These are phyloP conservation scores for Kodamaea jinghongensis DNA, from an alignment of 805 yeast genomes.

Conservation along the genomic window DNA sequence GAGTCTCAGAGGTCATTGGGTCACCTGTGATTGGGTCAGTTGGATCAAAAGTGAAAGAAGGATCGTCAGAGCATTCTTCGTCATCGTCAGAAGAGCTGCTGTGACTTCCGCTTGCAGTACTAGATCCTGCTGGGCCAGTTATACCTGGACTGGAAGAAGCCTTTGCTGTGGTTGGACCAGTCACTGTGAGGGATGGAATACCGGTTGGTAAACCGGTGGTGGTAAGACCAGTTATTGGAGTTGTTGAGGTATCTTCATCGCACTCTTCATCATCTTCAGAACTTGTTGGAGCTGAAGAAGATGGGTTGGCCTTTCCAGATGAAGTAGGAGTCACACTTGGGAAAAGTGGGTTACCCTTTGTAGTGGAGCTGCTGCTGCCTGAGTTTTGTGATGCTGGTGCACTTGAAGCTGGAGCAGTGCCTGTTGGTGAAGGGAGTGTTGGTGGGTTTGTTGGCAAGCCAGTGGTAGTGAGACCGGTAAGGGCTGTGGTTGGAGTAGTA, in stretches of 20 bases:
- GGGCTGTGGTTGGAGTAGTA: constrained; percentile 1
- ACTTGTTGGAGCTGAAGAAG: constrained; percentile 6
- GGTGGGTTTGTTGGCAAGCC: constrained; percentile 1
- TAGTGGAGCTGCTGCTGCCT: too few relatives aligned
- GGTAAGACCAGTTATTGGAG: background rate
- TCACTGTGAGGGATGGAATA: constrained; percentile 1
- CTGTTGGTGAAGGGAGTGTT: background rate
- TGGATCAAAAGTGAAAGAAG: background rate
- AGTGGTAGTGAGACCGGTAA: background rate
- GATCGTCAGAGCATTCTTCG: constrained; percentile 6
- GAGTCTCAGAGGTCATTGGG: too few relatives aligned
- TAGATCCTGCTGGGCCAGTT: too few relatives aligned
- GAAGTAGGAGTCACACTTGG: too few relatives aligned
- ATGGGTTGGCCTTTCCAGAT: background rate
- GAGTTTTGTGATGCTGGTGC: background rate
- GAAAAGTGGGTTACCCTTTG: too few relatives aligned
- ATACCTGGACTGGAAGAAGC: constrained; percentile 4
- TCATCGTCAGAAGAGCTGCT: constrained; percentile 8
- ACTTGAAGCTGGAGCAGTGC: constrained; percentile 6
- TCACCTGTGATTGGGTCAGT: background rate
- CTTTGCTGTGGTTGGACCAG: background rate
- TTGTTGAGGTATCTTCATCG: constrained; percentile 1
- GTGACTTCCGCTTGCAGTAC: too few relatives aligned
- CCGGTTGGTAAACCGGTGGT: background rate
- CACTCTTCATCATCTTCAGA: constrained; percentile 10